Evolutionary conservation across 139 green algal genomes (phyloP).

Genomic region (Chlorella sorokiniana): DNA sequence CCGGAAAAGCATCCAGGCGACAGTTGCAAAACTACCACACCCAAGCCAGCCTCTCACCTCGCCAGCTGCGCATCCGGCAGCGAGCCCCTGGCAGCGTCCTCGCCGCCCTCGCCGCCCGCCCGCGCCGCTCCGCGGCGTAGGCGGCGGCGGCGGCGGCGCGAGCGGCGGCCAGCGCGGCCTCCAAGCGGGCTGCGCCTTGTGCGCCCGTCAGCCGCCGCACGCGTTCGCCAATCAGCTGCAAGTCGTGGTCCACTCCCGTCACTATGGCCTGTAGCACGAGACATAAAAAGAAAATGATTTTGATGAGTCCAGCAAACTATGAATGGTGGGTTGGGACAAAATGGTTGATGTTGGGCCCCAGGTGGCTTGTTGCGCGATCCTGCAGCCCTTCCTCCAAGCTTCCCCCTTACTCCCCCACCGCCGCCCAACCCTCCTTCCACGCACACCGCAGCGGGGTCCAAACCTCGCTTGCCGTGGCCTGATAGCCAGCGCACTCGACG

Average conservation of each 20-base stretch:
- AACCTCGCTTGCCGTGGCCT: no score
- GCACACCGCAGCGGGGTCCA: no score
- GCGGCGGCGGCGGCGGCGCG: constrained; percentile 32
- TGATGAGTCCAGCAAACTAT: no score
- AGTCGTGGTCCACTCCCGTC: constrained; percentile 69
- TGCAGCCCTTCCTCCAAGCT: no score
- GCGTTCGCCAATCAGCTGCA: constrained; percentile 73
- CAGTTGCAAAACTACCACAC: no score
- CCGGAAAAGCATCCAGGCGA: no score
- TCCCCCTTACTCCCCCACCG: no score
- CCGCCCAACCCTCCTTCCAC: neutral
- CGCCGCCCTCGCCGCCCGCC: neutral
- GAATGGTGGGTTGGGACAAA: neutral
- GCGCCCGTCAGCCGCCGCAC: constrained; percentile 66
- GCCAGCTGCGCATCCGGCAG: neutral
- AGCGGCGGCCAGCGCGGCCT: constrained; percentile 71
- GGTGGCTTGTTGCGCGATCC: no score
- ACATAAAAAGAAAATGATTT: neutral
- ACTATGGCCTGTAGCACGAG: constrained; percentile 52
- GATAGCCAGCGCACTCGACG: no score
- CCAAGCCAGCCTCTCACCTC: neutral
- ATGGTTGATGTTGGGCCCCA: no score
- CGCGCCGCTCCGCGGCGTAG: neutral
- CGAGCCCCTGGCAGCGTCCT: neutral
- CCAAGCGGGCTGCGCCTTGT: constrained; percentile 65